Conservation (phyloP, 257 asterid genomes). For the Verbascum thapsus region DNA sequence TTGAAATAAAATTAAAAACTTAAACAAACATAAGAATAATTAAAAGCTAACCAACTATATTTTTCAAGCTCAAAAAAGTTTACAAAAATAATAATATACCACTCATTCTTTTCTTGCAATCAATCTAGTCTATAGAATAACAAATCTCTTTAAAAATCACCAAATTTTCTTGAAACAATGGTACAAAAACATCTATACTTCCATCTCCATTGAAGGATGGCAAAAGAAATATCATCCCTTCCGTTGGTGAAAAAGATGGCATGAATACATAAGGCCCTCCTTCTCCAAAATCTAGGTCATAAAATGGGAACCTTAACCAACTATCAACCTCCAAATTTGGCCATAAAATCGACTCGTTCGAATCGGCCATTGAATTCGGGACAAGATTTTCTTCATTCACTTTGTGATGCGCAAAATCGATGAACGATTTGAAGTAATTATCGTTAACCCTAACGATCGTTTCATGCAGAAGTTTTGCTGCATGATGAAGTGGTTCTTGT, state of each 20-base stretch:
- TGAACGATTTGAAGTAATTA: conserved; percentile 68
- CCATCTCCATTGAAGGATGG: conserved; percentile 71
- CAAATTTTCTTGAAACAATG: conserved; percentile 60
- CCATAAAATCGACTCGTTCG: conserved; percentile 53
- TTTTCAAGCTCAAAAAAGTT: too few relatives aligned
- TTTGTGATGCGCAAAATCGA: conserved; percentile 63
- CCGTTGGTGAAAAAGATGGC: conserved; percentile 76
- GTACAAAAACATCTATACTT: conserved; percentile 72
- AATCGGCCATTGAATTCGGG: conserved; percentile 56
- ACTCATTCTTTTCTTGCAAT: too few relatives aligned
- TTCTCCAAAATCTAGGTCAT: conserved; percentile 73
- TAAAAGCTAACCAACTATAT: too few relatives aligned
- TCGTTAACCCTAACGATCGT: conserved; percentile 55
- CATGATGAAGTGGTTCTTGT: conserved; percentile 47
- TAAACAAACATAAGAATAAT: too few relatives aligned
- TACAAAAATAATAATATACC: too few relatives aligned
- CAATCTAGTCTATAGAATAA: conserved; percentile 49
- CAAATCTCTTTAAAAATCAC: conserved; percentile 59
- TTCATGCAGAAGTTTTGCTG: conserved; percentile 68
- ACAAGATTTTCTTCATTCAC: conserved; percentile 54
- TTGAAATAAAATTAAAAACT: too few relatives aligned
- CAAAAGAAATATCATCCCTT: conserved; percentile 69
- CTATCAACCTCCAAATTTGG: conserved; percentile 84
- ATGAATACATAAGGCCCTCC: conserved; percentile 74
- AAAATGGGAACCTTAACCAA: conserved; percentile 85